Evolutionary conservation across 805 yeast genomes (phyloP), one percentile per base, ranked within the genome.

Genomic region (Starmerella vaccinii): DNA sequence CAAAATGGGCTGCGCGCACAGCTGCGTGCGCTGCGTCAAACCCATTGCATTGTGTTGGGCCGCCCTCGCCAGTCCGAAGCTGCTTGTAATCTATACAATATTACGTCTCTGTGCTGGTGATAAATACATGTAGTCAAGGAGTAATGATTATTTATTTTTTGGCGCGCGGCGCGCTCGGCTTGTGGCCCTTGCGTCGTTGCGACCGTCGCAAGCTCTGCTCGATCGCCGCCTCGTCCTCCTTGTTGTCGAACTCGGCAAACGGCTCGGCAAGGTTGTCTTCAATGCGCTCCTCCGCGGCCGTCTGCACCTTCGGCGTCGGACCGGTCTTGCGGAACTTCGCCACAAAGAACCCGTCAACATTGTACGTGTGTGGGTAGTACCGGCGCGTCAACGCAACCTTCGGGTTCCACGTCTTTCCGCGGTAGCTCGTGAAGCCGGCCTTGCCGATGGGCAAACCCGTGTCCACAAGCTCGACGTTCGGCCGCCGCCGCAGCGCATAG

Each of bases 321-420:
- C 89, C 95, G 56, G 77, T 80, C 76, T 92, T 92, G 71, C 85
- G 80, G 74, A 92, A 86, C 68, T 90, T 92, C 50, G 99, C 99
- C 53, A 92, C 98, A 68, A 72, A 92, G 76, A 92, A 92, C 22
- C 99, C 99, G 69, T 92, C 99, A 49, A 92, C 98, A 67, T 92
- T 92, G 66, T 92, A 92, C 24, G 95, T 89, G 70, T 92, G 99
- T 49, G 99, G 99, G 67, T 92, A 92, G 69, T 90, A 92, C 68
- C 99, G 80, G 73, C 95, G 80, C 2, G 97, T 89, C 60, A 90
- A 71, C 46, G 78, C 77, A 49, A 92, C 67, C 59, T 77, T 78
- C 40, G 85, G 76, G 65, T 84, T 80, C 74, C 89, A 92, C 51
- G 78, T 84, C 69, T 89, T 90, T 46, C 98, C 99, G 66, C 97